Base-by-base conservation (phyloP, 2,329 filamentous ascomycete genomes). In the Alternaria viburni region DNA sequence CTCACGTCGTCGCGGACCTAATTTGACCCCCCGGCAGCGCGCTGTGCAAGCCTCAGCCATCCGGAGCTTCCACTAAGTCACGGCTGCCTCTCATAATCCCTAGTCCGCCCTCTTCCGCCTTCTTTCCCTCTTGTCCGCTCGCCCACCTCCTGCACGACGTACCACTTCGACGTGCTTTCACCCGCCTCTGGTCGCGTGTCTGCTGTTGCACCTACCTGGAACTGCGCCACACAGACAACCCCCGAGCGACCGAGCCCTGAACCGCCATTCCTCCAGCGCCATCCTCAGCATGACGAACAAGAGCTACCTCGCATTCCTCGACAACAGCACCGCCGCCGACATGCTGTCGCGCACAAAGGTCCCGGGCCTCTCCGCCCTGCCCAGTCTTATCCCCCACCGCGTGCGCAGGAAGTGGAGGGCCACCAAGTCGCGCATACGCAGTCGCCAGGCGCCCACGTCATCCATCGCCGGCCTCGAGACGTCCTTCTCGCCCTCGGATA, bases 401-500 rank as follows among this genome's bases (percentile, higher is more conserved):
- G 83, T 91, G 76, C 88, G 89, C 71, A 83, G 90, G 73, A 89
- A 87, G 80, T 84, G 91, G 78, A 85, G 90, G 62, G 82, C 82
- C 46, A 84, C 83, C 59, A 78, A 79, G 66, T 91, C 90, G 62
- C 90, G 89, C 75, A 85, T 92, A 73, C 88, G 89, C 69, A 89
- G 88, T 74, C 83, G 89, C 69, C 83, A 89, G 71, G 88, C 89
- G 44, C 89, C 89, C 49, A 86, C 90, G 21, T 90, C 92, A 54
- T 91, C 90, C 67, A 88, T 97, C 74, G 88, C 93, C 54, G 86
- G 86, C 28, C 85, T 97, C 59, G 88, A 96, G 80, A 93, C 89
- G 15, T 97, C 93, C 1, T 92, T 93, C 80, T 93, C 91, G 69
- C 90, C 93, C 6, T 84, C 87, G 73, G 91, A 96, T 75, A 93